A percentile compares a stretch with the other conserved stretches of the same genome.
These are phyloP conservation scores for Apiospora kogelbergensis DNA, from an alignment of 2,329 filamentous ascomycete species.

Conservation along the genomic window DNA sequence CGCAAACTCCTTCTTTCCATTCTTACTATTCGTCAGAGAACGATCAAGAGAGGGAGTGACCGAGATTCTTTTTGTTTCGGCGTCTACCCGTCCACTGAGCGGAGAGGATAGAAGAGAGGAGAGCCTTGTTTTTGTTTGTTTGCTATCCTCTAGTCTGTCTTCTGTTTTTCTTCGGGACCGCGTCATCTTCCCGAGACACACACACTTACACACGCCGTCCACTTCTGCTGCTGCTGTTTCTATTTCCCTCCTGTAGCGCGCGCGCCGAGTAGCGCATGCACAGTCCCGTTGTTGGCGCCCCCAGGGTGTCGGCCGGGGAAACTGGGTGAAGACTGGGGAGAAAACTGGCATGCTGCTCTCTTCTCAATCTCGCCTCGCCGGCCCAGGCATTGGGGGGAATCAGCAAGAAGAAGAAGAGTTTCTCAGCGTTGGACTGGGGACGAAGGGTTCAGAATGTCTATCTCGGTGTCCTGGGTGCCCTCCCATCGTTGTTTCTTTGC, in stretches of 20 bases:
- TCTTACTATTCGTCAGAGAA: neutral
- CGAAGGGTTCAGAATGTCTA: neutral
- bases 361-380: neutral
- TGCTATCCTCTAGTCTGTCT: neutral
- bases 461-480: neutral
- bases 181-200: conserved; percentile 7
- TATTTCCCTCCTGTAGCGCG: neutral
- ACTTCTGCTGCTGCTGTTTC: neutral
- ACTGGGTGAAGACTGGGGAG: neutral
- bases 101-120: neutral
- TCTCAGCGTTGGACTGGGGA: neutral
- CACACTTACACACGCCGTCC: neutral
- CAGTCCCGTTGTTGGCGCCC: neutral
- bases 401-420: neutral
- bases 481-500: neutral
- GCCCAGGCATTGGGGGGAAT: neutral
- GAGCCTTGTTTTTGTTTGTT: neutral
- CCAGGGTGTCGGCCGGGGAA: neutral
- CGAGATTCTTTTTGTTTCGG: neutral
- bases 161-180: neutral
- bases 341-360: neutral
- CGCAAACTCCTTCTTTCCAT: conserved; percentile 1
- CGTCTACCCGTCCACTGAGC: neutral
- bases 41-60: neutral
- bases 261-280: neutral